These are phyloP conservation scores for Quercus agrifolia DNA, from an alignment of 306 rosid species.

Conservation along the genomic window DNA sequence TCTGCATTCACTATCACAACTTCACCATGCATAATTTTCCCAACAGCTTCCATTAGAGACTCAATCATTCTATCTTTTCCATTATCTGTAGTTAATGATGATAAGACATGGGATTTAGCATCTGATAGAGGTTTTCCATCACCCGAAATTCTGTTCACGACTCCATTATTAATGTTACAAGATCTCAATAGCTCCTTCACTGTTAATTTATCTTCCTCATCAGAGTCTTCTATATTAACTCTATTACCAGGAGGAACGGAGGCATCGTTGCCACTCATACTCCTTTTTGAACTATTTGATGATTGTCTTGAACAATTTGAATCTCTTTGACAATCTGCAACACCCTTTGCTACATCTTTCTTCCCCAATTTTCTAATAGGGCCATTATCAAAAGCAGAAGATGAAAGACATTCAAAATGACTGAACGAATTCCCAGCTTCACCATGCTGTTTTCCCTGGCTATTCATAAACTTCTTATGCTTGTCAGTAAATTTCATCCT, in stretches of 20 bases:
- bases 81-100: not conserved
- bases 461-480: no score
- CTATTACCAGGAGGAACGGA: not conserved
- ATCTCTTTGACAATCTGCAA: no score
- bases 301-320: no score
- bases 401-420: no score
- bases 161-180: not conserved
- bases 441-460: no score
- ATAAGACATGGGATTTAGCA: not conserved
- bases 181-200: not conserved
- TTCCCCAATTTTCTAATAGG: no score
- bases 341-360: no score
- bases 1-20: not conserved
- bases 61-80: not conserved
- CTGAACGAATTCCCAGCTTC: no score
- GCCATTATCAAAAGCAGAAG: no score
- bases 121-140: slow-evolving; percentile 5
- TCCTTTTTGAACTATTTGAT: no score
- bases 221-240: not conserved
- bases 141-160: not conserved
- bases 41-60: not conserved
- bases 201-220: not conserved
- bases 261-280: no score
- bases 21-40: not conserved
- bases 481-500: no score